Evolutionary conservation across 805 yeast species (phyloP).

Genomic region (Sugiyamaella mastotermitis): DNA sequence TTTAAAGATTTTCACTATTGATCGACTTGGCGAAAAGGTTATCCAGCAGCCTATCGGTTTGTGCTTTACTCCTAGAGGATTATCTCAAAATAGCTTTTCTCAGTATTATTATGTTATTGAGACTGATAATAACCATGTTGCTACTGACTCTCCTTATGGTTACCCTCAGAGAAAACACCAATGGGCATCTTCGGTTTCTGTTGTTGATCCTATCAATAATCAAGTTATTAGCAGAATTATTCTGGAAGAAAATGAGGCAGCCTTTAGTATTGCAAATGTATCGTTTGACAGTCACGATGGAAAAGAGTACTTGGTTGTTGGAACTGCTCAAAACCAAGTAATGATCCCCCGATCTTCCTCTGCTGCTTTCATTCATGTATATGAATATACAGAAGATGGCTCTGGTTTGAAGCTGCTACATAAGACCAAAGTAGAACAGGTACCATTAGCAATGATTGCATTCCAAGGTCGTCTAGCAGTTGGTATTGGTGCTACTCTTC

Average conservation of each 20-base stretch:
- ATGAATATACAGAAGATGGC: slow-evolving; percentile 28
- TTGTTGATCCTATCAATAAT: slow-evolving; percentile 33
- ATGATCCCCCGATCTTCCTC: slow-evolving; percentile 18
- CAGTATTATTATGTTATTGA: slow-evolving; percentile 39
- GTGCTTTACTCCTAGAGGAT: slow-evolving; percentile 18
- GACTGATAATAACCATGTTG: slow-evolving; percentile 35
- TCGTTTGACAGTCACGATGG: slow-evolving; percentile 26
- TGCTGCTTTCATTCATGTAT: slow-evolving; percentile 26
- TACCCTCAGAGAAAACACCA: slow-evolving; percentile 26
- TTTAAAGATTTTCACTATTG: slow-evolving; percentile 44
- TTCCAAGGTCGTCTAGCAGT: slow-evolving; percentile 60
- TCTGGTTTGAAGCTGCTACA: slow-evolving; percentile 19
- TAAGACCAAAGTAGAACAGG: slow-evolving; percentile 5
- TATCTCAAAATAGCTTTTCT: slow-evolving; percentile 12
- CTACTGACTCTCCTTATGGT: slow-evolving; percentile 33
- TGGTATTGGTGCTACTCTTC: slow-evolving; percentile 47
- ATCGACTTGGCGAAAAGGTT: slow-evolving; percentile 15
- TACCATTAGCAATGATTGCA: slow-evolving; percentile 42
- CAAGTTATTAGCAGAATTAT: slow-evolving; percentile 40
- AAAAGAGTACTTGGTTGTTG: slow-evolving; percentile 22
- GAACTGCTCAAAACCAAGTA: slow-evolving; percentile 25
- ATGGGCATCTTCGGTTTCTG: slow-evolving; percentile 55
- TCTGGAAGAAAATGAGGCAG: slow-evolving; percentile 38
- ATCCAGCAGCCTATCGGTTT: slow-evolving; percentile 10
- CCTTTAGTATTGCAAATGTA: slow-evolving; percentile 35